Percentiles rank a stretch among this genome's conserved stretches.
Evolutionary conservation across 805 yeast genomes (phyloP).

Genomic region (Cyberlindnera maritima): DNA sequence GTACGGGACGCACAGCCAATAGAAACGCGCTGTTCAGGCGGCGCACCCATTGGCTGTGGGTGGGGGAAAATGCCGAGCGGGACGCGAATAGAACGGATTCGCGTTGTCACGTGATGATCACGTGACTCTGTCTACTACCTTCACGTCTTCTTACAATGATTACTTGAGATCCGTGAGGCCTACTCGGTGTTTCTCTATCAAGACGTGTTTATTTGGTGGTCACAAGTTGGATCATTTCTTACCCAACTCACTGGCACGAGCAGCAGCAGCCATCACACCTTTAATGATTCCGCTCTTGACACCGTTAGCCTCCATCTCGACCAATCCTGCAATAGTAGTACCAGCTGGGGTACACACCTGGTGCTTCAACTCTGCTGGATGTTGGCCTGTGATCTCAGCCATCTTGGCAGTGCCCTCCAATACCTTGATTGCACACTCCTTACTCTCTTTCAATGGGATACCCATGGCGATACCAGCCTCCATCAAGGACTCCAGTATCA

Average conservation of each 20-base stretch:
- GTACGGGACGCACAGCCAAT: constrained; percentile 15
- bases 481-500: constrained; percentile 86
- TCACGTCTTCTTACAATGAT: background rate
- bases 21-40: constrained; percentile 5
- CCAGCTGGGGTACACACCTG: constrained; percentile 98
- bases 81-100: background rate
- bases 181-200: too few relatives aligned
- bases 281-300: constrained; percentile 84
- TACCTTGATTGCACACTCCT: constrained; percentile 87
- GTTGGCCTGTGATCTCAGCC: constrained; percentile 78
- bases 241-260: constrained; percentile 61
- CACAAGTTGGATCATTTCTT: constrained; percentile 47
- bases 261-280: constrained; percentile 91
- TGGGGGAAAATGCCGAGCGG: background rate
- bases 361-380: constrained; percentile 85
- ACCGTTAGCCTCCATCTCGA: constrained; percentile 89
- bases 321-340: constrained; percentile 92
- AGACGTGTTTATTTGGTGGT: too few relatives aligned
- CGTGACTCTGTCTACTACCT: background rate
- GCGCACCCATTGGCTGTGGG: constrained; percentile 12
- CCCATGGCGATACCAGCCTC: constrained; percentile 97
- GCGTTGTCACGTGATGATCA: constrained; percentile 5
- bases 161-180: too few relatives aligned
- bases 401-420: constrained; percentile 91
- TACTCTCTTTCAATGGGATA: constrained; percentile 78